Base-by-base conservation (phyloP, 2,329 filamentous ascomycete genomes). In the Apiospora arundinis region DNA sequence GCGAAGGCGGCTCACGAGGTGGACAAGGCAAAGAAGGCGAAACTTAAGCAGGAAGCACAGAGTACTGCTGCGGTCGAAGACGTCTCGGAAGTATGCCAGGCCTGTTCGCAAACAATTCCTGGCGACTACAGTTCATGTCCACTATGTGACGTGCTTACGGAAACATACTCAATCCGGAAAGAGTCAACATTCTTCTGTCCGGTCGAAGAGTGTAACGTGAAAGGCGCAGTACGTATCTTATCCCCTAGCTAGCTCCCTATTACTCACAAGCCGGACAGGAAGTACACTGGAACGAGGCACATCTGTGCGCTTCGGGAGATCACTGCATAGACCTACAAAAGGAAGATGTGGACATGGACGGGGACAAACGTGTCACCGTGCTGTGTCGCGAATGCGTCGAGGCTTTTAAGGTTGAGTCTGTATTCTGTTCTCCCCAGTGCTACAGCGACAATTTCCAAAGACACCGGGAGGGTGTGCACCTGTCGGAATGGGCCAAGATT, bases 391-490 rank as follows among this genome's bases (percentile, higher is more conserved):
- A 83, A 69, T 87, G 85, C 69, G 74, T 85, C 0, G 74, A 77
- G 67, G 77, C 75, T 6, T 73, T 82, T 67, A 80, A 81, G 70
- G 76, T 78, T n/a, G 76, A 79, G 32, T 80, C 81, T 0, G 67
- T 83, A 7, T 87, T 83, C 73, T 87, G 85, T 75, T 84, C 83
- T 9, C 74, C 79, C 40, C 75, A 78, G 44, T 87, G 85, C 74
- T 84, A 83, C n/a, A 76, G 75, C 32, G 75, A 73, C 16, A 84
- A 86, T 72, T 81, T 87, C 46, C 79, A 80, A 14, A 71, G 71
- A 32, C 85, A 87, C 74, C 78, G 83, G 25, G 79, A 82, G 14
- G 71, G 75, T 2, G 78, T 79, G n/a, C 81, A 82, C 67, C 66
- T 81, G 40, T 76, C 77, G 2, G 76, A 75, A 66, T 74, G 80